Percentiles rank a stretch among this genome's conserved stretches.
phyloP scores from a whole-genome alignment of 768 basidiomycete genomes.

The Collybiopsis luxurians region DNA sequence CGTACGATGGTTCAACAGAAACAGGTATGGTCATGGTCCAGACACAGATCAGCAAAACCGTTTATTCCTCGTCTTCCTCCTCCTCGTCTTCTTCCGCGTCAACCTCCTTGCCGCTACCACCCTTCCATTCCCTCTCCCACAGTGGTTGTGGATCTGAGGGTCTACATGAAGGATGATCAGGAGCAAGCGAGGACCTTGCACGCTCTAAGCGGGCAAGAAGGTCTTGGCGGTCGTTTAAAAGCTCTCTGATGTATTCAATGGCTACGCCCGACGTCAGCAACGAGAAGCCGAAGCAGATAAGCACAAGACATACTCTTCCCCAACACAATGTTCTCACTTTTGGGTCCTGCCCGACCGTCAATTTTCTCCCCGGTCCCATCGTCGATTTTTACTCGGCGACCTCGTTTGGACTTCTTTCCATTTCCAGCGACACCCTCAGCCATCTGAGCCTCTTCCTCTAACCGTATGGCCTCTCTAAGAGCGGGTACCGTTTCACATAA shows the following conservation, averaged over 20 bases:
- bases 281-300: not conserved
- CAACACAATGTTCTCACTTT: slow-evolving; percentile 88
- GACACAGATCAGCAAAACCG: not conserved
- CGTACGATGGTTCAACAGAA: not conserved
- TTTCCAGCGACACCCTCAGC: slow-evolving; percentile 30
- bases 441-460: slow-evolving; percentile 58
- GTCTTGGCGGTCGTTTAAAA: slow-evolving; percentile 57
- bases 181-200: slow-evolving; percentile 56
- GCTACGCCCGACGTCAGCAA: slow-evolving; percentile 42
- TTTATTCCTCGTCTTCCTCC: slow-evolving; percentile 33
- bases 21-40: not conserved
- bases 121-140: slow-evolving; percentile 87
- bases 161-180: slow-evolving; percentile 55
- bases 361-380: slow-evolving; percentile 58
- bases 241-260: slow-evolving; percentile 77
- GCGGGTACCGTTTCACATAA: slow-evolving; percentile 83
- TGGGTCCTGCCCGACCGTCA: slow-evolving; percentile 85
- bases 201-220: slow-evolving; percentile 58
- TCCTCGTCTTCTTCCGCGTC: slow-evolving; percentile 46
- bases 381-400: slow-evolving; percentile 30
- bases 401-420: slow-evolving; percentile 47
- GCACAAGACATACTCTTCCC: slow-evolving; percentile 67
- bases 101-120: slow-evolving; percentile 55
- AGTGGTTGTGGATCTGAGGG: slow-evolving; percentile 36
- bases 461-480: slow-evolving; percentile 74